Base-by-base conservation (phyloP, 441 rosid species). In the Gossypium davidsonii region DNA sequence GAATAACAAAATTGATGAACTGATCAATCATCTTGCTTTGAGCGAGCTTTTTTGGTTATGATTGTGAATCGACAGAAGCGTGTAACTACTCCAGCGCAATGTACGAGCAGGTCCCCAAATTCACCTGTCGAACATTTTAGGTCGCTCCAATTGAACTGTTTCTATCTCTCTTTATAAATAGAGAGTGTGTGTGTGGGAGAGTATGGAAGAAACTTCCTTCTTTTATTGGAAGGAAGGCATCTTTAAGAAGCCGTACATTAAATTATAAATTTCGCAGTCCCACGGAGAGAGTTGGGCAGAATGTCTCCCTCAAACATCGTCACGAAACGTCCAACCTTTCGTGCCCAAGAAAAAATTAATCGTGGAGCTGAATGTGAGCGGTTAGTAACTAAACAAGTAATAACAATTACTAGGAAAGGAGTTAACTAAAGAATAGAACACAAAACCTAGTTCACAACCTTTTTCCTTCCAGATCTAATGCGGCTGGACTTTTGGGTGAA, bases 1-100 rank as follows among this genome's bases (percentile, higher is more conserved):
- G 91, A 81, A 93, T 91, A 20, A 93, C 94, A 74, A 93, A 93
- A 83, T 91, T 91, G 83, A 93, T 93, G 87, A 93, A 93, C 85
- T 91, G 98, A 44, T 90, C 98, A 63, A 93, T 93, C 97, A 93
- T 89, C 90, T 89, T 84, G 63, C 67, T 60, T 68, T 6, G 12
- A 25, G 21, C 56, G 73, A 68, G 51, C 81, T 71, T 46, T 73
- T 72, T 37, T 37, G 2, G 44, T 8, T 37, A 37, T 37, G 72
- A 72, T 48, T 67, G 74, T 20, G 63, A 70, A 31, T 60, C 53
- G 61, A 67, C 70, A 61, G 64, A 65, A 67, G 42, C 57, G 9
- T 49, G 56, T 20, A 58, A 58, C 34, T n/a, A 58, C 4, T 72
- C 46, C 11, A 26, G 37, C 49, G 49, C 44, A 49, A 57, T 72